A percentile compares a stretch with the other conserved stretches of the same genome.
Conservation (phyloP, 768 basidiomycete species). For the Pholiota conissans region DNA sequence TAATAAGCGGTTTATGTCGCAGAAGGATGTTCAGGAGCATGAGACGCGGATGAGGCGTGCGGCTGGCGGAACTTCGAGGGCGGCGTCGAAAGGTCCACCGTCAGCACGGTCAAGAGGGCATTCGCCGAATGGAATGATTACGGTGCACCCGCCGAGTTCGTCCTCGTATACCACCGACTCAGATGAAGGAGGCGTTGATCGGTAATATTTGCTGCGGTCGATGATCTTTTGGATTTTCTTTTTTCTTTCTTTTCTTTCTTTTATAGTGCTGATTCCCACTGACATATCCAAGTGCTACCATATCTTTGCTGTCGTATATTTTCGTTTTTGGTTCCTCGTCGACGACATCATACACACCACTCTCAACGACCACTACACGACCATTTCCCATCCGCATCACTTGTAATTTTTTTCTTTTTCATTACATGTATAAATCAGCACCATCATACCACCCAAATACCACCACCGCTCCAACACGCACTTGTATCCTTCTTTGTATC, state of each 20-base stretch:
- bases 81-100: conserved; percentile 2
- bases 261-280: too few relatives aligned
- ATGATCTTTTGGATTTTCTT: neutral
- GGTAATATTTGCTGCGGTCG: too few relatives aligned
- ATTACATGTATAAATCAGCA: too few relatives aligned
- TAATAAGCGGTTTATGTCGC: conserved; percentile 44
- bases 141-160: conserved; percentile 16
- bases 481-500: too few relatives aligned
- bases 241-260: neutral
- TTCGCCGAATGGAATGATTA: conserved; percentile 18
- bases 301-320: neutral
- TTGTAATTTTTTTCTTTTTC: too few relatives aligned
- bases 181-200: conserved; percentile 14
- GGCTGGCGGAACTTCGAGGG: conserved; percentile 9
- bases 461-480: too few relatives aligned
- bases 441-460: too few relatives aligned
- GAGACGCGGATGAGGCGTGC: conserved; percentile 34
- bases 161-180: conserved; percentile 12
- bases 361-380: neutral
- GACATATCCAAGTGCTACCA: neutral
- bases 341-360: neutral
- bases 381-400: neutral
- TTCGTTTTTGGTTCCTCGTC: neutral
- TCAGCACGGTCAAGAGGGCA: conserved; percentile 22
- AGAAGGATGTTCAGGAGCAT: conserved; percentile 50